Evolutionary conservation across 2,329 filamentous ascomycete species (phyloP), one percentile per base, ranked within the genome.

Genomic region (Pestalotiopsis fici): DNA sequence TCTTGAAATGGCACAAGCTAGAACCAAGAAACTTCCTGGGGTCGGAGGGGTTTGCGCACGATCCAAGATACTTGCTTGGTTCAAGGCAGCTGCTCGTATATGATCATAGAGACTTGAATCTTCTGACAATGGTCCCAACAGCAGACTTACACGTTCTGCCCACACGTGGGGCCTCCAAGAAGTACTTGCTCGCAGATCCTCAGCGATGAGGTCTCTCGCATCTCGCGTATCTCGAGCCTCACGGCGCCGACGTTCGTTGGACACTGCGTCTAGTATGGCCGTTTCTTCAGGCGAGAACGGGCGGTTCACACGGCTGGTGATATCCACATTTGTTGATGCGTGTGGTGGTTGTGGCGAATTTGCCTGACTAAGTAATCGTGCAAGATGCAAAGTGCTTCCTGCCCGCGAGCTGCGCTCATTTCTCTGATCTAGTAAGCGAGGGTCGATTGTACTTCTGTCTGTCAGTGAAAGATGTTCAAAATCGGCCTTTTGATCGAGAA

Each of bases 401-500:
- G 68, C 67, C 67, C 28, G 54, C 2, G 63, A 50, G 74, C 78
- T 77, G 79, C 85, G 76, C 73, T 83, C 77, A 76, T 81, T 78
- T 77, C 81, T 80, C 35, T 78, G 80, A 65, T 87, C 84, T 63
- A 87, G 78, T 47, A 87, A 79, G 66, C 84, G 80, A 57, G 87
- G 83, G 59, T 88, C 86, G 67, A 88, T 86, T 0, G 83, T 83
- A 65, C 80, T 83, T 28, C 83, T 83, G 66, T 91, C 88, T 7
- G 86, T 83, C 13, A 91, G 83, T 57, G 83, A 81, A 21, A 91
- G 76, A 67, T 86, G 86, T 65, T 88, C 83, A 62, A 89, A 86
- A 3, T 84, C 84, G 28, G 86, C 84, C 64, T 88, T 84, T 15
- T 83, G 83, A 71, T 90, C 87, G 55, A 95, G 83, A 31, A 87